Evolutionary conservation across 2,329 filamentous ascomycete genomes (phyloP).

Genomic region (Trichoderma guizhouense): DNA sequence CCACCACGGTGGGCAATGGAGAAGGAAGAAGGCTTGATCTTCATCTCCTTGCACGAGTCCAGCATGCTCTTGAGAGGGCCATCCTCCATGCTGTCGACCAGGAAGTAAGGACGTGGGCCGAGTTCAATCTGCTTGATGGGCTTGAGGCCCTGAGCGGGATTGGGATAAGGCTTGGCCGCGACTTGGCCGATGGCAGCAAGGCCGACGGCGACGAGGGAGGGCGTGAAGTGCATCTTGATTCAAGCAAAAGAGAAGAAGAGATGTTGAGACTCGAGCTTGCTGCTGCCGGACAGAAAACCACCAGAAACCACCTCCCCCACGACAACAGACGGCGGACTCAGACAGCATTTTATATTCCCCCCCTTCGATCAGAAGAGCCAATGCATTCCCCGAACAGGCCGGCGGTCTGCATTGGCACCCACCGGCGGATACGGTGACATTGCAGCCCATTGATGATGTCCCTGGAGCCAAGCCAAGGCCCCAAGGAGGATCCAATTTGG

Average conservation of each 20-base stretch:
- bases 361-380: neutral
- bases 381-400: neutral
- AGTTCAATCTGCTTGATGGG: conserved; percentile 52
- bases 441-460: neutral
- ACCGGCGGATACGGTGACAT: neutral
- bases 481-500: neutral
- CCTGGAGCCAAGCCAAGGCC: neutral
- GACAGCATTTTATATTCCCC: neutral
- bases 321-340: neutral
- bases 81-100: conserved; percentile 61
- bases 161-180: conserved; percentile 26
- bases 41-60: conserved; percentile 53
- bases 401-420: neutral
- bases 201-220: conserved; percentile 29
- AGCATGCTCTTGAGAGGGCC: conserved; percentile 58
- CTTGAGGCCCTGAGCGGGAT: conserved; percentile 23
- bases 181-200: conserved; percentile 30
- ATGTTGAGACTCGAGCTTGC: neutral
- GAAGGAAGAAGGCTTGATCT: conserved; percentile 51
- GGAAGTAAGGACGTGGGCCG: conserved; percentile 62
- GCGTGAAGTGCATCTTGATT: conserved; percentile 32
- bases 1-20: conserved; percentile 62
- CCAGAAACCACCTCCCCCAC: neutral
- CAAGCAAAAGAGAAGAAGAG: neutral
- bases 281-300: neutral